These are phyloP conservation scores for Serendipita sp. DNA, from an alignment of 768 basidiomycete species.

Conservation along the genomic window DNA sequence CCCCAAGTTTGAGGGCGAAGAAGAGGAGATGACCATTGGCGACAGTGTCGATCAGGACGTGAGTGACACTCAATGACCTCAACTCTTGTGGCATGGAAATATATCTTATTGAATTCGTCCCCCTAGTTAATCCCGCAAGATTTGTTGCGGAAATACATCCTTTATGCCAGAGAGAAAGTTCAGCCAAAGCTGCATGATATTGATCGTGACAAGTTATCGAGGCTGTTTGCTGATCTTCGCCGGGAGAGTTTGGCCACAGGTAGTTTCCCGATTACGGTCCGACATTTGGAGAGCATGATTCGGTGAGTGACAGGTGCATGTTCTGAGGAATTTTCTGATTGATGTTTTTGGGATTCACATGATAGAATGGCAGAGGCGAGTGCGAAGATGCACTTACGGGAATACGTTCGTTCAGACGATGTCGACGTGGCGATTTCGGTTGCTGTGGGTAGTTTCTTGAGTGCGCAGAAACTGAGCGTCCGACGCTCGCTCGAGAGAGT, in stretches of 20 bases:
- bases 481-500: conserved; percentile 95
- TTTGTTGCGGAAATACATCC: conserved; percentile 90
- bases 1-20: conserved; percentile 73
- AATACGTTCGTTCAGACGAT: conserved; percentile 91
- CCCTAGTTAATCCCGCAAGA: conserved; percentile 98
- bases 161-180: conserved; percentile 92
- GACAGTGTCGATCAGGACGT: conserved; percentile 85
- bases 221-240: conserved; percentile 88
- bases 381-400: conserved; percentile 94
- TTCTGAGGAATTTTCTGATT: too few species aligned
- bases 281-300: conserved; percentile 98
- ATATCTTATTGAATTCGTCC: too few species aligned
- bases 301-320: conserved; percentile 26
- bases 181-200: conserved; percentile 86
- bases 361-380: conserved; percentile 91
- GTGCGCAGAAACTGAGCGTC: conserved; percentile 93
- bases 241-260: conserved; percentile 94
- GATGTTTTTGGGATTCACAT: too few species aligned
- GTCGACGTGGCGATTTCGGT: conserved; percentile 96
- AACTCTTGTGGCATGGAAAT: too few species aligned
- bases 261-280: conserved; percentile 97
- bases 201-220: conserved; percentile 87
- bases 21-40: conserved; percentile 87
- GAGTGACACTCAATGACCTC: too few species aligned
- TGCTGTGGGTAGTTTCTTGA: conserved; percentile 88